A percentile compares a stretch with the other conserved stretches of the same genome.
Conservation (phyloP, 1,284 basidiomycete species). For the Marasmius fiardii region DNA sequence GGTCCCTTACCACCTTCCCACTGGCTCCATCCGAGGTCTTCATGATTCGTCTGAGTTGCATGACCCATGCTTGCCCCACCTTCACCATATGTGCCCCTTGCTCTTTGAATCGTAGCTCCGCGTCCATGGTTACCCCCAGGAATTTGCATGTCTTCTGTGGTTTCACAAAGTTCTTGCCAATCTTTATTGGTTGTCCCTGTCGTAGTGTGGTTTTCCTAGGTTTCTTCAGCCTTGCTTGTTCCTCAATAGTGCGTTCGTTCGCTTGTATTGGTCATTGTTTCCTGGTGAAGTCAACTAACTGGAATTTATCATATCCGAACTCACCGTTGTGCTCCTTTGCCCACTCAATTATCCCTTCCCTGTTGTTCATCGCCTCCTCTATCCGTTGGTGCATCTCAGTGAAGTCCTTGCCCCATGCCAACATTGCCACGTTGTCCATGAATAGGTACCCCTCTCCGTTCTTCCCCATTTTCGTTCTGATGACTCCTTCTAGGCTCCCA, state of each 20-base stretch:
- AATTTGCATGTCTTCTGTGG: not conserved
- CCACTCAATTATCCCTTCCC: too few relatives aligned
- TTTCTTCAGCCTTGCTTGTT: too few relatives aligned
- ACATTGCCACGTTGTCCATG: not conserved
- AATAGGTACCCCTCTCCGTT: not conserved
- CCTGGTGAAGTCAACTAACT: not conserved
- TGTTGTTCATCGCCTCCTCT: too few relatives aligned
- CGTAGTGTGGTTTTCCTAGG: not conserved
- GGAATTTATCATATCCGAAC: too few relatives aligned
- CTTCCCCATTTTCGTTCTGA: not conserved
- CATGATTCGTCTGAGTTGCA: not conserved
- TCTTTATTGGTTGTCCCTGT: not conserved
- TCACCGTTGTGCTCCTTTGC: not conserved
- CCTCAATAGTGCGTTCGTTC: too few relatives aligned
- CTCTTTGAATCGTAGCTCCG: not conserved
- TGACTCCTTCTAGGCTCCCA: not conserved
- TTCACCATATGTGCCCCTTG: not conserved
- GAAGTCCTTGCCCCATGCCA: not conserved
- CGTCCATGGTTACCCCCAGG: not conserved
- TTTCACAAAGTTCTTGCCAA: not conserved
- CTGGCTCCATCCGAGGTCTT: too few relatives aligned
- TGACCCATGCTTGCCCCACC: constrained; percentile 1
- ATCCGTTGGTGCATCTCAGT: too few relatives aligned
- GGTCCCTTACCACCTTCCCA: too few relatives aligned
- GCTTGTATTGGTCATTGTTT: not conserved